These are phyloP conservation scores for Drechslerella coelobrocha DNA, from an alignment of 2,329 filamentous ascomycete genomes.

Conservation along the genomic window DNA sequence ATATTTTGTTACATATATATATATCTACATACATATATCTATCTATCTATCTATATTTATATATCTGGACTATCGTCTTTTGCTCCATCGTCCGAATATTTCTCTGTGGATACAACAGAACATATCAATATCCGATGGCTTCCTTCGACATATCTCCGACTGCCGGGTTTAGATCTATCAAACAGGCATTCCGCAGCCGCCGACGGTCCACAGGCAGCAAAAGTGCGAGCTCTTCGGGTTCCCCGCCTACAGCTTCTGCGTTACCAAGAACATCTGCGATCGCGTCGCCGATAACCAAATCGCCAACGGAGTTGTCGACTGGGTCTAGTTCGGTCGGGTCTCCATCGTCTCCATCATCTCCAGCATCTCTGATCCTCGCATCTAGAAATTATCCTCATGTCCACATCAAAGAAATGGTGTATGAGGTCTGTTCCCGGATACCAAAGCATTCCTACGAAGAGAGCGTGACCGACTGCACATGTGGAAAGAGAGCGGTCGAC, in stretches of 20 bases:
- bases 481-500: slow-evolving; percentile 39
- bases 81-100: background rate
- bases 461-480: slow-evolving; percentile 29
- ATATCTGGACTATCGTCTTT: too few species aligned
- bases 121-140: slow-evolving; percentile 5
- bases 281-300: background rate
- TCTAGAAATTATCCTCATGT: slow-evolving; percentile 37
- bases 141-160: slow-evolving; percentile 25
- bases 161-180: slow-evolving; percentile 39
- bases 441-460: slow-evolving; percentile 48
- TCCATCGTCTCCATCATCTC: too few species aligned
- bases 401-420: slow-evolving; percentile 49
- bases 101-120: background rate
- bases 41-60: too few species aligned
- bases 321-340: too few species aligned
- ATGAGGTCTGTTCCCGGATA: slow-evolving; percentile 39
- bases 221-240: slow-evolving; percentile 21
- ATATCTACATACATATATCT: too few species aligned
- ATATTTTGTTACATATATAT: too few species aligned
- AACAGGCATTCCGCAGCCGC: slow-evolving; percentile 39
- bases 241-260: slow-evolving; percentile 3
- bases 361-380: slow-evolving; percentile 11
- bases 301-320: background rate
- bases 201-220: slow-evolving; percentile 25
- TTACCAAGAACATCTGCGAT: background rate